These are phyloP conservation scores for Hordeum marinum DNA, from an alignment of 176 grass and related monocot species.

Conservation along the genomic window DNA sequence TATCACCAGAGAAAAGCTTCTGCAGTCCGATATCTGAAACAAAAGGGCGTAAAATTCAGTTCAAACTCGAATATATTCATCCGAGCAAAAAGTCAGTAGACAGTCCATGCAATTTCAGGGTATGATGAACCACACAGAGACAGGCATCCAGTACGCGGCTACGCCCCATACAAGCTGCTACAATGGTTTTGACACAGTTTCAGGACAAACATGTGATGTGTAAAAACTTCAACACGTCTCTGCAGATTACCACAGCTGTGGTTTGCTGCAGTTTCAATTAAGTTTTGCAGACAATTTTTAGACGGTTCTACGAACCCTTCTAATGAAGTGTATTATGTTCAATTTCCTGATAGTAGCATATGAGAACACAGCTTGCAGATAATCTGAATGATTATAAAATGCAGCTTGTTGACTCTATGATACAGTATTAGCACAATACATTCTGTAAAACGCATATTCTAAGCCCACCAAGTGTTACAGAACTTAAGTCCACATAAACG, in stretches of 20 bases:
- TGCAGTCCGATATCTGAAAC: slow-evolving; percentile 22
- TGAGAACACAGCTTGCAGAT: neutral
- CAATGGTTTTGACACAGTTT: too few relatives aligned
- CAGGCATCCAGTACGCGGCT: too few relatives aligned
- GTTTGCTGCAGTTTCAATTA: slow-evolving; percentile 3
- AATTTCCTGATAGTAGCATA: slow-evolving; percentile 4
- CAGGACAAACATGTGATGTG: too few relatives aligned
- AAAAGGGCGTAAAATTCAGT: neutral
- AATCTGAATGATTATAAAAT: neutral
- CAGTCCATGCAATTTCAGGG: neutral
- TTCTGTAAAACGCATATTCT: neutral
- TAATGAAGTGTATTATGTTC: neutral
- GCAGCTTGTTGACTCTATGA: neutral
- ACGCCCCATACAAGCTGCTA: too few relatives aligned
- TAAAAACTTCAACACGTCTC: neutral
- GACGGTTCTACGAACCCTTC: neutral
- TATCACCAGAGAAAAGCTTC: neutral
- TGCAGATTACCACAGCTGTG: neutral
- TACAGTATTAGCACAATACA: neutral
- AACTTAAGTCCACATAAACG: neutral
- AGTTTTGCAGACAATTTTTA: neutral
- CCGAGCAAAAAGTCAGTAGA: neutral
- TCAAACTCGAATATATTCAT: neutral
- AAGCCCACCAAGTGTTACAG: neutral
- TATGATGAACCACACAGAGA: neutral